These are phyloP conservation scores for Triangularia verruculosa DNA, from an alignment of 2,329 filamentous ascomycete genomes.

Conservation along the genomic window DNA sequence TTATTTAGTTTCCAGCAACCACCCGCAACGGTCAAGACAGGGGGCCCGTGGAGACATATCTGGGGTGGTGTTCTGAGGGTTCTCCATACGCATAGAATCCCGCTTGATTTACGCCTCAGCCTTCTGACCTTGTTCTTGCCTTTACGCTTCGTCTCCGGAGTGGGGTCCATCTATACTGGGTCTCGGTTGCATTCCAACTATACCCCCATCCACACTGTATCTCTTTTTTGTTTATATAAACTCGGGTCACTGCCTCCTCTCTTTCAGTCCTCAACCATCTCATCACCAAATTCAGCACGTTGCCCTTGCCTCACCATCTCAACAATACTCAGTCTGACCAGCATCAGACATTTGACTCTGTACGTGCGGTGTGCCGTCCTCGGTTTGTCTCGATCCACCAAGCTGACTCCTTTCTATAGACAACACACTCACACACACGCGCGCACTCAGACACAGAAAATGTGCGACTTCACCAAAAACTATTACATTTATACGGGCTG, in stretches of 20 bases:
- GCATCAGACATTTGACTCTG: not conserved
- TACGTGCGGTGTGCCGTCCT: not conserved
- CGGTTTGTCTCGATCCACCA: not conserved
- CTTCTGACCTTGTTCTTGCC: conserved; percentile 2
- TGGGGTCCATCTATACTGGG: conserved; percentile 19
- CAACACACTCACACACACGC: not conserved
- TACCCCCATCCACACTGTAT: conserved; percentile 17
- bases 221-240: conserved; percentile 22
- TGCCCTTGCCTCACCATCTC: conserved; percentile 3
- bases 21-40: not conserved
- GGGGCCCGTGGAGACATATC: not conserved
- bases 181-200: conserved; percentile 17
- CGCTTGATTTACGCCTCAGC: conserved; percentile 13
- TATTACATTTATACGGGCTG: conserved; percentile 75
- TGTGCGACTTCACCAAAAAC: conserved; percentile 69
- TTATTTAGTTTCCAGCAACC: conserved; percentile 17
- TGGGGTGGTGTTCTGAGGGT: not conserved
- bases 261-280: not conserved
- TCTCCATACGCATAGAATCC: conserved; percentile 10
- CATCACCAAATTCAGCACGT: conserved; percentile 16
- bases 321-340: conserved; percentile 7
- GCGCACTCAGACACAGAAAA: conserved; percentile 20
- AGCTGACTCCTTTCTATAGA: not conserved
- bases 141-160: not conserved
- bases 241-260: conserved; percentile 4